Evolutionary conservation across 2,329 filamentous ascomycete genomes (phyloP).

Genomic region (Taxawa tesnikishii): DNA sequence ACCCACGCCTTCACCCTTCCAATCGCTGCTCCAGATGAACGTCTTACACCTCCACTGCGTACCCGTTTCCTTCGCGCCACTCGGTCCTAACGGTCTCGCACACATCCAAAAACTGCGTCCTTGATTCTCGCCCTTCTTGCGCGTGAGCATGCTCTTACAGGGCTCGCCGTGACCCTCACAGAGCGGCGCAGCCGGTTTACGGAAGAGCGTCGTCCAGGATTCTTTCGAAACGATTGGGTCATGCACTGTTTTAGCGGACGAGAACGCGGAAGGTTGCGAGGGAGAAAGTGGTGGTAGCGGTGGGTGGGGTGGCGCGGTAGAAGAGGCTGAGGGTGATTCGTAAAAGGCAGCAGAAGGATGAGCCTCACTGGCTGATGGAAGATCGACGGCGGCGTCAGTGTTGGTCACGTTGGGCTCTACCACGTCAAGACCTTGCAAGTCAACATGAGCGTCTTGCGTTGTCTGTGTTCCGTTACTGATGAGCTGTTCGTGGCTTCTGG

Average conservation of each 20-base stretch:
- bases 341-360: no score
- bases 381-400: neutral
- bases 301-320: slow-evolving; percentile 1
- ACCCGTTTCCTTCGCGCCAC: slow-evolving; percentile 69
- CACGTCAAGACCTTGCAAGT: neutral
- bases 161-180: slow-evolving; percentile 79
- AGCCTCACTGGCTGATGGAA: no score
- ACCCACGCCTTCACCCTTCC: slow-evolving; percentile 29
- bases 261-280: slow-evolving; percentile 6
- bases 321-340: neutral
- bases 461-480: neutral
- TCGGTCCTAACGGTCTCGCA: slow-evolving; percentile 67
- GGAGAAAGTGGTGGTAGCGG: slow-evolving; percentile 1
- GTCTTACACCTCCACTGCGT: slow-evolving; percentile 82
- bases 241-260: slow-evolving; percentile 35
- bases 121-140: slow-evolving; percentile 77
- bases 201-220: slow-evolving; percentile 75
- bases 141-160: slow-evolving; percentile 72
- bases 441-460: neutral
- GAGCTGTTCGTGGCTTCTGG: neutral
- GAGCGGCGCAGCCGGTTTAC: slow-evolving; percentile 58
- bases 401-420: neutral
- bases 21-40: slow-evolving; percentile 61
- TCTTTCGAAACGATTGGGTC: slow-evolving; percentile 65
- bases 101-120: slow-evolving; percentile 58